Conservation (phyloP, 306 rosid species). For the Ormosia semicastrata region DNA sequence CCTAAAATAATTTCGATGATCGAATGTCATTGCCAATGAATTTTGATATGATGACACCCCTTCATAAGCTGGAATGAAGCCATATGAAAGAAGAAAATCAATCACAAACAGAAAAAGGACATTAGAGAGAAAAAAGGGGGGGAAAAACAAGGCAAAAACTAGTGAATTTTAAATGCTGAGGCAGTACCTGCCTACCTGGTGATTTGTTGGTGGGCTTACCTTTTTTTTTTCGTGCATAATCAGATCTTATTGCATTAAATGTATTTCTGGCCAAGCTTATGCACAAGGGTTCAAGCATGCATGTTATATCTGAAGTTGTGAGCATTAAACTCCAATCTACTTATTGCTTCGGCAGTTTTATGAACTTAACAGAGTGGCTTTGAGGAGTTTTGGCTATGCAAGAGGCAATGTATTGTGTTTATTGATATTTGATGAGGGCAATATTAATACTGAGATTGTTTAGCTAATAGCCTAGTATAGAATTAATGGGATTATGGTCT, state of each 20-base stretch:
- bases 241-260: background rate
- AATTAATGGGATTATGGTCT: background rate
- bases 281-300: too few species aligned
- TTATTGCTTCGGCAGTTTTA: too few species aligned
- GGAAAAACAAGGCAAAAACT: background rate
- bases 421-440: background rate
- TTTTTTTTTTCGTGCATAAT: background rate
- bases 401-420: background rate
- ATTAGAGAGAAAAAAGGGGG: background rate
- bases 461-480: background rate
- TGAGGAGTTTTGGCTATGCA: background rate
- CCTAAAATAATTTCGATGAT: background rate
- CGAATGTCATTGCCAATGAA: background rate
- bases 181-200: background rate
- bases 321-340: too few species aligned
- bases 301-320: background rate
- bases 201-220: background rate
- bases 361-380: background rate
- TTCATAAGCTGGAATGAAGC: background rate
- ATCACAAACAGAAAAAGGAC: background rate
- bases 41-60: background rate
- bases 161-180: conserved; percentile 4
- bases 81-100: background rate
- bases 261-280: background rate
- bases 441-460: background rate